Conservation (phyloP, 495 filamentous ascomycete species). For the Neurospora tetrasperma region DNA sequence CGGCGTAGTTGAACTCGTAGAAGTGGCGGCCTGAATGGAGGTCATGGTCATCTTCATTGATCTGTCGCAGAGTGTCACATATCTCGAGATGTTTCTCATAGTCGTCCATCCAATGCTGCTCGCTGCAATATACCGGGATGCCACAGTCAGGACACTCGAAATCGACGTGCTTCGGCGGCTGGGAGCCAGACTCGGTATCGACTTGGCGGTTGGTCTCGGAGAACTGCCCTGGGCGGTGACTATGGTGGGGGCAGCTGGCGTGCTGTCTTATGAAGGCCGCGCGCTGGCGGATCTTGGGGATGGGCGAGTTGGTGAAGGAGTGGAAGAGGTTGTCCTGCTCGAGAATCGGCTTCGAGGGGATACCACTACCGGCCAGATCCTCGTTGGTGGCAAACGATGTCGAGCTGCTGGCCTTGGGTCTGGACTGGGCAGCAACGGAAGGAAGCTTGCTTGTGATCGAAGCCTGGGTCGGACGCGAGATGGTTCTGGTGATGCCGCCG, state of each 20-base stretch:
- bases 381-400: neutral
- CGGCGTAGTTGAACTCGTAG: constrained; percentile 86
- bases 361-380: neutral
- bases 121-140: constrained; percentile 83
- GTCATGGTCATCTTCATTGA: constrained; percentile 98
- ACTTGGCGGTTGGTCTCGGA: constrained; percentile 37
- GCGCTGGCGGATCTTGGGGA: constrained; percentile 69
- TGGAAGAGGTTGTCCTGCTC: constrained; percentile 84
- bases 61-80: constrained; percentile 80
- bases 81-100: constrained; percentile 86
- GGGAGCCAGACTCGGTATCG: constrained; percentile 28
- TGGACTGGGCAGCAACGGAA: constrained; percentile 11
- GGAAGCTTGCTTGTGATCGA: constrained; percentile 10
- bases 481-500: neutral
- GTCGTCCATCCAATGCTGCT: constrained; percentile 90
- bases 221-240: constrained; percentile 59
- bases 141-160: constrained; percentile 97
- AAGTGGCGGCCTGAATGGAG: constrained; percentile 82
- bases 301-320: constrained; percentile 76
- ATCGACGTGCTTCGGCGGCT: constrained; percentile 65
- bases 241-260: constrained; percentile 82
- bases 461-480: neutral
- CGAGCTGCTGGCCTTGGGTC: constrained; percentile 3
- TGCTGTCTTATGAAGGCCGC: constrained; percentile 84
- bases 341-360: constrained; percentile 37